Evolutionary conservation across 306 rosid genomes (phyloP).

Genomic region (Datisca glomerata): DNA sequence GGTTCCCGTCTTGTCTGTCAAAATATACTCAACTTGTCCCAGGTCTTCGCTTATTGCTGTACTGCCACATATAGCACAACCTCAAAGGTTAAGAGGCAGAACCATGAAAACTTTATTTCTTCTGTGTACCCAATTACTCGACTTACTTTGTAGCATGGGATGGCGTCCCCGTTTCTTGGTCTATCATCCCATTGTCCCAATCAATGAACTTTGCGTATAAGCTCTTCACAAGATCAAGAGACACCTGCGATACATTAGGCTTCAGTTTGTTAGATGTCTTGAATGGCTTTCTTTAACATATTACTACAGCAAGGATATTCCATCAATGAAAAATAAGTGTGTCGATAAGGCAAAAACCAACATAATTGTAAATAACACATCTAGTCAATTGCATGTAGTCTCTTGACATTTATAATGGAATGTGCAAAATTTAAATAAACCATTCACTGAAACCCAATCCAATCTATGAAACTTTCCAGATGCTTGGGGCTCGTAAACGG

Average conservation of each 20-base stretch:
- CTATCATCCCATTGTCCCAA: conserved; percentile 87
- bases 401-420: not conserved
- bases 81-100: no score
- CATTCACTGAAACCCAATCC: no score
- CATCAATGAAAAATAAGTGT: no score
- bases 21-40: conserved; percentile 98
- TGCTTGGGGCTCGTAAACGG: no score
- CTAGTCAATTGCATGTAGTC: not conserved
- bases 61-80: conserved; percentile 65
- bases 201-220: conserved; percentile 95
- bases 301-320: no score
- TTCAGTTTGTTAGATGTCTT: conserved; percentile 15
- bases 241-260: conserved; percentile 55
- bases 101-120: no score
- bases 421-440: not conserved
- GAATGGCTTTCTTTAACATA: conserved; percentile 2
- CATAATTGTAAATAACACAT: not conserved
- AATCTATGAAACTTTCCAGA: no score
- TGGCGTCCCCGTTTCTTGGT: conserved; percentile 66
- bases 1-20: conserved; percentile 99
- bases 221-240: conserved; percentile 94
- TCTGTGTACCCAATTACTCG: conserved; percentile 12
- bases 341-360: not conserved
- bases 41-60: conserved; percentile 99
- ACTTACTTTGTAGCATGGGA: conserved; percentile 97